Evolutionary conservation across 805 yeast species (phyloP).

Genomic region (Candida xiaguanensis): DNA sequence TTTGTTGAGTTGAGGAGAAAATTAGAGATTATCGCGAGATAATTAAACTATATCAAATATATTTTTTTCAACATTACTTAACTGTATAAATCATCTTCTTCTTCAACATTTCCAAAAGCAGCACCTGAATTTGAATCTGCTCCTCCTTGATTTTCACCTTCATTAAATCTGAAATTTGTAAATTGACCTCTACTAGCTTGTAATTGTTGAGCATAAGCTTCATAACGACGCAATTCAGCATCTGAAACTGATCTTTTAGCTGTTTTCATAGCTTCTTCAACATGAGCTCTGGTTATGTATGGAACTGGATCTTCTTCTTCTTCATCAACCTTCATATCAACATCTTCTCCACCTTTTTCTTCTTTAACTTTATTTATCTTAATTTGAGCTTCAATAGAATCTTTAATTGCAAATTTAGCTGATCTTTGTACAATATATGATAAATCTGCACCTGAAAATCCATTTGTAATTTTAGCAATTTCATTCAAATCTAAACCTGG

Average conservation of each 20-base stretch:
- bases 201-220: conserved; percentile 95
- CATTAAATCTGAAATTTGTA: conserved; percentile 82
- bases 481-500: conserved; percentile 88
- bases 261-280: conserved; percentile 99
- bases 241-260: conserved; percentile 97
- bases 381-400: conserved; percentile 80
- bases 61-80: conserved; percentile 18
- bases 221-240: conserved; percentile 96
- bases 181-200: conserved; percentile 95
- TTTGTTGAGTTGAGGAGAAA: too few relatives aligned
- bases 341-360: conserved; percentile 48
- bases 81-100: conserved; percentile 64
- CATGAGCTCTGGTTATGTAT: conserved; percentile 86
- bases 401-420: conserved; percentile 98
- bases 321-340: conserved; percentile 48
- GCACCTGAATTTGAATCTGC: conserved; percentile 31
- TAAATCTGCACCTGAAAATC: conserved; percentile 99
- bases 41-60: not conserved
- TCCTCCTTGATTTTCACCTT: conserved; percentile 28
- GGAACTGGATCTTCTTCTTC: conserved; percentile 94
- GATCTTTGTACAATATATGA: conserved; percentile 97
- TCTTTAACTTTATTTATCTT: conserved; percentile 35
- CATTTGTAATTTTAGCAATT: conserved; percentile 92
- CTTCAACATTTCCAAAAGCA: conserved; percentile 50
- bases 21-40: too few relatives aligned